Percentiles rank a stretch among this genome's conserved stretches.
These are phyloP conservation scores for Lachnellula occidentalis DNA, from an alignment of 2,329 filamentous ascomycete species.

Conservation along the genomic window DNA sequence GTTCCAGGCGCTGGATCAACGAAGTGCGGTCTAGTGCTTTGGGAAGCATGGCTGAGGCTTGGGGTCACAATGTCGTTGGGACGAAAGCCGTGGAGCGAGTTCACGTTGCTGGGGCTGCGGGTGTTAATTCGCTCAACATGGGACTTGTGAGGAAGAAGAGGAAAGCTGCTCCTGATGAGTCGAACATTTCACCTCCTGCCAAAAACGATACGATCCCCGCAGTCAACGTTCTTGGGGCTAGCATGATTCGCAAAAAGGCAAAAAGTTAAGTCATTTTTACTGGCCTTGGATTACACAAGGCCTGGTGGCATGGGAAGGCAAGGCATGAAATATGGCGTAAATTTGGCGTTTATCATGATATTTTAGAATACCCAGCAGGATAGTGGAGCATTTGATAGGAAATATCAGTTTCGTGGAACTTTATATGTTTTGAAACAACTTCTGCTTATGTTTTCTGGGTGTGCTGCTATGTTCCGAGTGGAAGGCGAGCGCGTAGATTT, in stretches of 20 bases:
- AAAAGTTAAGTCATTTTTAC: constrained; percentile 34
- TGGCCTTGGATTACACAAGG: background rate
- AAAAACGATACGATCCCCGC: constrained; percentile 4
- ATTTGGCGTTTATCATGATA: background rate
- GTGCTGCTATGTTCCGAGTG: too few relatives aligned
- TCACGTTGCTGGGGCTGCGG: constrained; percentile 9
- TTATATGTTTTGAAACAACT: too few relatives aligned
- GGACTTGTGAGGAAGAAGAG: constrained; percentile 47
- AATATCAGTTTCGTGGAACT: too few relatives aligned
- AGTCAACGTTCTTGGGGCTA: constrained; percentile 45
- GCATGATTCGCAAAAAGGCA: constrained; percentile 52
- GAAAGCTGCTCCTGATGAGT: constrained; percentile 31
- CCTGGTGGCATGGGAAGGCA: background rate
- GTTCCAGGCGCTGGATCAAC: constrained; percentile 64
- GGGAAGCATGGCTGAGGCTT: constrained; percentile 35
- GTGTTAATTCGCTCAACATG: constrained; percentile 33
- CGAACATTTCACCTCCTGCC: constrained; percentile 2
- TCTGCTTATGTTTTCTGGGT: too few relatives aligned
- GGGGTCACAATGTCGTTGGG: constrained; percentile 49
- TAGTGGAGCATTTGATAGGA: background rate
- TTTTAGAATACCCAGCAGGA: constrained; percentile 1
- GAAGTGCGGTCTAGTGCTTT: constrained; percentile 51
- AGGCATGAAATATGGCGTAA: background rate
- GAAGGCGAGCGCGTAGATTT: too few relatives aligned
- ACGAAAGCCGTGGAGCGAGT: constrained; percentile 29